These are phyloP conservation scores for Pythium phragmiticola DNA, from an alignment of 352 stramenopile species.

Conservation along the genomic window DNA sequence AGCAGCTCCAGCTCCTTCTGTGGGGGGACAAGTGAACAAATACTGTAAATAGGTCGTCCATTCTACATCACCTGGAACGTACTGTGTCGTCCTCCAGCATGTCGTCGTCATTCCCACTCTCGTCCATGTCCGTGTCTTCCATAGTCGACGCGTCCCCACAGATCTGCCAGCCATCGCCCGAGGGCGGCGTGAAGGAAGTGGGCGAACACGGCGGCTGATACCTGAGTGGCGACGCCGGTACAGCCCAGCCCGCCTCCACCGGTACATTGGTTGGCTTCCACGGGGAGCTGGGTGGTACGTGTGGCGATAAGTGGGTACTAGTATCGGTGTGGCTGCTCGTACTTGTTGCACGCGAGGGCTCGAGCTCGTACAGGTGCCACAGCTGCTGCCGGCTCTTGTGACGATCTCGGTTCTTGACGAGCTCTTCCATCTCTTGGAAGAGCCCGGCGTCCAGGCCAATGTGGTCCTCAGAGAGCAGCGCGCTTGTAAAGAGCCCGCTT, in stretches of 20 bases:
- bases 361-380: neutral
- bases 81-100: neutral
- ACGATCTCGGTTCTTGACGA: neutral
- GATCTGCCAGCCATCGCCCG: neutral
- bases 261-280: too few relatives aligned
- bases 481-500: neutral
- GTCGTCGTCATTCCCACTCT: neutral
- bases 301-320: too few relatives aligned
- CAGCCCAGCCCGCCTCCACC: too few relatives aligned
- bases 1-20: conserved; percentile 35
- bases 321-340: too few relatives aligned
- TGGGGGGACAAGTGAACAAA: too few relatives aligned
- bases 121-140: neutral
- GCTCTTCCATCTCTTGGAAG: conserved; percentile 3
- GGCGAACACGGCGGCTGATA: too few relatives aligned
- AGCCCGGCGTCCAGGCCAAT: neutral
- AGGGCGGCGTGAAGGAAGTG: too few relatives aligned
- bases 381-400: too few relatives aligned
- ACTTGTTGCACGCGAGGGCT: neutral
- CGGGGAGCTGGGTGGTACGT: too few relatives aligned
- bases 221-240: too few relatives aligned
- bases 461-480: neutral
- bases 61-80: neutral
- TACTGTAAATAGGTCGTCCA: neutral
- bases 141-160: neutral